Percentiles rank a stretch among this genome's conserved stretches.
Evolutionary conservation across 352 stramenopile species (phyloP).

Genomic region (Phytopythium oedochilum): DNA sequence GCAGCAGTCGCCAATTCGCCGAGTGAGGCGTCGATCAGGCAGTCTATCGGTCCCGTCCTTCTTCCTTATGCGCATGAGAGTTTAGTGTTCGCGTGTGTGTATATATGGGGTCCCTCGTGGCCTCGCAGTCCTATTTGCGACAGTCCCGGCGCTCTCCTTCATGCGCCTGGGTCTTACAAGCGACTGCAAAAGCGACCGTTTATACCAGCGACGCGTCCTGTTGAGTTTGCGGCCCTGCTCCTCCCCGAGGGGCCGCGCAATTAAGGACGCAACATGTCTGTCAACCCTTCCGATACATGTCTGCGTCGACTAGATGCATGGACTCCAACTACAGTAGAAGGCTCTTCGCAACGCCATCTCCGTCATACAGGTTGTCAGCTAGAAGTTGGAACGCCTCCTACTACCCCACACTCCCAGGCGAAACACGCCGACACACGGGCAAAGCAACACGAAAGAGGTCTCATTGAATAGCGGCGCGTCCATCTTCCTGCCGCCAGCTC

Average conservation of each 20-base stretch:
- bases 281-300: neutral
- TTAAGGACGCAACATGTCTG: conserved; percentile 72
- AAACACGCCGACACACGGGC: no score
- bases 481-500: neutral
- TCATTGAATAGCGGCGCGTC: neutral
- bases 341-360: no score
- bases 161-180: conserved; percentile 83
- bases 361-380: no score
- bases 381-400: no score
- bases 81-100: neutral
- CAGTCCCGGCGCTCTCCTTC: conserved; percentile 50
- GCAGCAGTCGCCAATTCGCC: neutral
- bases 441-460: neutral
- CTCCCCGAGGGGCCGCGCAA: conserved; percentile 63
- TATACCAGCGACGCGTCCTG: conserved; percentile 77
- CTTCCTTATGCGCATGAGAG: neutral
- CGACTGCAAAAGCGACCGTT: conserved; percentile 82
- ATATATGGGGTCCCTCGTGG: neutral
- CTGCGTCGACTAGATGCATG: no score
- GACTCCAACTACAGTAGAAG: no score
- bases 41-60: no score
- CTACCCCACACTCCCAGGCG: no score
- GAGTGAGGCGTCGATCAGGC: no score
- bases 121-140: conserved; percentile 81
- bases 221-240: conserved; percentile 82